Base-by-base conservation (phyloP, 1,284 basidiomycete genomes). In the Melanopsichium pennsylvanicum region DNA sequence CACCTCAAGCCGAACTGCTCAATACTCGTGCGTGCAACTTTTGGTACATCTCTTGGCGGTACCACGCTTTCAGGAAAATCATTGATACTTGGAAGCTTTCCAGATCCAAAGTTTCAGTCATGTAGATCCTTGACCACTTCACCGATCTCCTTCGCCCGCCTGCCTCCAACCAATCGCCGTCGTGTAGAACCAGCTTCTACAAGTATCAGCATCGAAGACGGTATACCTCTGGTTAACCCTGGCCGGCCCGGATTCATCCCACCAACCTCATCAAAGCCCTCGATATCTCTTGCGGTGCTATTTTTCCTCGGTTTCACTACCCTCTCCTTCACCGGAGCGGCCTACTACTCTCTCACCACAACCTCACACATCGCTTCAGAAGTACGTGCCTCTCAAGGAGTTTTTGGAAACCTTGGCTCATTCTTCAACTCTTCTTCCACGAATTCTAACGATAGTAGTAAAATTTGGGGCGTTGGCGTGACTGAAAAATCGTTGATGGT, bases 341-440 rank as follows among this genome's bases (percentile, higher is more conserved):
- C 64, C 0, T 54, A 50, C 38, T 68, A 61, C 37, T 68, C 64
- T 16, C 46, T 61, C 7, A n/a, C 13, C 2, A 33, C 54, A 4
- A 68, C 64, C 12, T 25, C 49, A 12, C 49, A 42, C 18, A 27
- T 62, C 15, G 64, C 64, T 3, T 26, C 39, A 2, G 34, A 58
- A 12, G 19, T 61, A 4, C 33, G 36, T 2, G 27, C 22, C n/a
- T 44, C 48, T 4, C 40, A 42, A 13, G 58, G 54, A 33, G 48
- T 68, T 5, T 68, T 68, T 38, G 52, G 52, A 41, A 52, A 48
- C 31, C 47, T 68, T n/a, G 44, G 58, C 1, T 61, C 58, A 10
- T 68, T 34, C 33, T 61, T 68, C 21, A 25, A 38, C 16, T 36
- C n/a, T 13, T 5, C n/a, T 11, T 13, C 12, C 21, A 12, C 41